Base-by-base conservation (phyloP, 2,329 filamentous ascomycete species). In the Sporothrix sp. region DNA sequence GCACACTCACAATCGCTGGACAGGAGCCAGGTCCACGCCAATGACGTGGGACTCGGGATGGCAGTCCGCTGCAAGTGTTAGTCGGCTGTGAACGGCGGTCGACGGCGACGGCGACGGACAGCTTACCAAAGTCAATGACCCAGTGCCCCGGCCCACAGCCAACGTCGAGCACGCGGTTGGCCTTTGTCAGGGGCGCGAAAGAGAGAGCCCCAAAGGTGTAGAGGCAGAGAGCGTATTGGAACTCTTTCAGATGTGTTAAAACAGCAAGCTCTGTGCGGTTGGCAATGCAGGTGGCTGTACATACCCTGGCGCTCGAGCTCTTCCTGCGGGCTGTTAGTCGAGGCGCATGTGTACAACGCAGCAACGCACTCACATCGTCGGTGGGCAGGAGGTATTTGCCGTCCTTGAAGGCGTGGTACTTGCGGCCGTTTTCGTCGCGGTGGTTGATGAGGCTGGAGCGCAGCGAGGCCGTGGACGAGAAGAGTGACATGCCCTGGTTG, bases 101-200 rank as follows among this genome's bases (percentile, higher is more conserved):
- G n/a, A n/a, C n/a, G n/a, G n/a, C n/a, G n/a, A n/a, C n/a, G n/a
- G n/a, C n/a, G n/a, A 18, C 4, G 13, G 8, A 5, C 14, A 3
- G 35, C 60, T 53, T 49, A 60, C 61, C 59, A 52, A 62, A 63
- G 39, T 63, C 61, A 20, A 61, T 53, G 10, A 54, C 59, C 61
- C 61, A 61, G 50, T 57, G 58, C 7, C 61, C 72, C 8, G 71
- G 72, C 9, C 73, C 73, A 4, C 73, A 76, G 1, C 73, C 74
- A 16, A 76, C 62, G 56, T 76, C 74, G n/a, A 76, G 61, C 18
- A 69, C 68, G 28, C 68, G 62, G 46, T 67, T 66, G 0, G 67
- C 63, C 11, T 66, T 63, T 3, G 64, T 57, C 14, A 75, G 56
- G 0, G 73, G 73, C 2, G 73, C 67, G 44, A 72, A 65, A 55